These are phyloP conservation scores for Pistacia atlantica DNA, from an alignment of 345 rosid species.

Conservation along the genomic window DNA sequence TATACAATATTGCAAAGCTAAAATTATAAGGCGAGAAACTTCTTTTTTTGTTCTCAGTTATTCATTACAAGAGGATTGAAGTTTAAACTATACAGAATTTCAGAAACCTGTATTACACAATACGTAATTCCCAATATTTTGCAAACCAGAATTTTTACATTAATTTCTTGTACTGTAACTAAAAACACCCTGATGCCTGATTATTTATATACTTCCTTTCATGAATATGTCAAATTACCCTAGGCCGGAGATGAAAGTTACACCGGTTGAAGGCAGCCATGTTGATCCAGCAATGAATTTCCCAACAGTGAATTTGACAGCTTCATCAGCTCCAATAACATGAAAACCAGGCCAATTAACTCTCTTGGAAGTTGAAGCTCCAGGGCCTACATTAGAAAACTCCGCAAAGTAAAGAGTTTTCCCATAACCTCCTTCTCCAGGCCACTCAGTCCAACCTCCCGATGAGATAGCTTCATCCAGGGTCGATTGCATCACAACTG, in stretches of 20 bases:
- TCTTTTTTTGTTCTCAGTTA: neutral
- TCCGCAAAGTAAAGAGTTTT: conserved; percentile 55
- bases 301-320: conserved; percentile 48
- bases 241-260: conserved; percentile 52
- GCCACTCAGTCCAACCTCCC: conserved; percentile 82
- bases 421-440: conserved; percentile 33
- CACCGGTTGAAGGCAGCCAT: conserved; percentile 73
- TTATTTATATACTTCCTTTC: neutral
- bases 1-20: neutral
- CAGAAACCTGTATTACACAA: neutral
- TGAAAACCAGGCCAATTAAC: conserved; percentile 56
- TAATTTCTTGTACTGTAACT: no score
- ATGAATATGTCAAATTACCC: conserved; percentile 1
- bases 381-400: conserved; percentile 49
- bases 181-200: neutral
- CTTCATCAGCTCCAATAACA: conserved; percentile 44
- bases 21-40: neutral
- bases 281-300: conserved; percentile 46
- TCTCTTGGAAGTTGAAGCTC: conserved; percentile 41
- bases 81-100: neutral
- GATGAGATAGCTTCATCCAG: conserved; percentile 49
- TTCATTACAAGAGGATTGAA: neutral
- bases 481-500: conserved; percentile 66
- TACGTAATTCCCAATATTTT: neutral
- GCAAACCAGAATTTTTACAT: no score